Conservation (phyloP, 2,329 filamentous ascomycete species). For the Pezicula radicicola region DNA sequence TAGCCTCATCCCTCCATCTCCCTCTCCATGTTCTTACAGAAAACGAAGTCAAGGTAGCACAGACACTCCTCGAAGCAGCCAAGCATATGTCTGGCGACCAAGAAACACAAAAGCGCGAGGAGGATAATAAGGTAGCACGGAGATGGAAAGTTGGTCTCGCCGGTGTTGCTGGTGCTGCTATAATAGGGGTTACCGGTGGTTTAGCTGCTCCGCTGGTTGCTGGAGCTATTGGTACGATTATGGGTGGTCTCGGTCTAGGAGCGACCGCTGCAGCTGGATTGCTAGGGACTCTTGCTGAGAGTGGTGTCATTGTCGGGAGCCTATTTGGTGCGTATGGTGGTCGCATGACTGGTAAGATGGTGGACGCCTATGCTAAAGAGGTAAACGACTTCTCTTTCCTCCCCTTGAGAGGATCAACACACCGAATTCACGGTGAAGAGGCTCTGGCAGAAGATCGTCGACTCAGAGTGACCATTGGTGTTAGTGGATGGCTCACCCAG, state of each 20-base stretch:
- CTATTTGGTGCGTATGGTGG: constrained; percentile 91
- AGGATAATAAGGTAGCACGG: constrained; percentile 66
- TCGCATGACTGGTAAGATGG: constrained; percentile 78
- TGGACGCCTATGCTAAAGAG: constrained; percentile 83
- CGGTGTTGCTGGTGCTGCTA: constrained; percentile 78
- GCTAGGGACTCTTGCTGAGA: constrained; percentile 77
- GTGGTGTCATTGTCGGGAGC: constrained; percentile 74
- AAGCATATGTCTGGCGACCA: constrained; percentile 65
- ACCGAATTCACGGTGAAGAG: constrained; percentile 42
- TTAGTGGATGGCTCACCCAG: constrained; percentile 77
- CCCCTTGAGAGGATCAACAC: constrained; percentile 57
- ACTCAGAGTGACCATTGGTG: constrained; percentile 77
- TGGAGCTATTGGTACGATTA: constrained; percentile 75
- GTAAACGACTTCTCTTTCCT: constrained; percentile 88
- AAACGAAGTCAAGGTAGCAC: constrained; percentile 73
- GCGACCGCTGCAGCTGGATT: constrained; percentile 73
- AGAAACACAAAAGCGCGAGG: constrained; percentile 69
- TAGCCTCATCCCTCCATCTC: constrained; percentile 70
- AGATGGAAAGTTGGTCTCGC: constrained; percentile 92
- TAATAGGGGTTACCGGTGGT: constrained; percentile 71
- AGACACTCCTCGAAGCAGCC: constrained; percentile 72
- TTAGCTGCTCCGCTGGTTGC: constrained; percentile 75
- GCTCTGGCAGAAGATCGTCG: constrained; percentile 58
- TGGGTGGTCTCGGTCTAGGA: constrained; percentile 74
- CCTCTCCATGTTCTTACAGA: constrained; percentile 60